Evolutionary conservation across 2,329 filamentous ascomycete genomes (phyloP).

Genomic region (Fusarium keratoplasticum): DNA sequence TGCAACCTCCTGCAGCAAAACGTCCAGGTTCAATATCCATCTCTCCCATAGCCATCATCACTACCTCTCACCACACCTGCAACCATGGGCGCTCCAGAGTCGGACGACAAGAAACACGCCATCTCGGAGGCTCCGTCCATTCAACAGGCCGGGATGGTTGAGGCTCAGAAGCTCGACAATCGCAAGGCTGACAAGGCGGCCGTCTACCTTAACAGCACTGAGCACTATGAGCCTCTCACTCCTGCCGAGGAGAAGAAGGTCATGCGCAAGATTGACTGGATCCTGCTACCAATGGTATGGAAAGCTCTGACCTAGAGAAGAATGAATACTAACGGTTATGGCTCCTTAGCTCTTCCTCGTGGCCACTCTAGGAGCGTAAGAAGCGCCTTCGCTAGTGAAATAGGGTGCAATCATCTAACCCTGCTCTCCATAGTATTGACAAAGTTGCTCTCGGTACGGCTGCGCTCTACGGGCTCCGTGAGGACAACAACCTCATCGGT

Average conservation of each 20-base stretch:
- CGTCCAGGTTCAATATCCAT: not conserved
- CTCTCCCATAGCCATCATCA: not conserved
- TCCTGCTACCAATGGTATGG: not conserved
- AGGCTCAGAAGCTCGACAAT: slow-evolving; percentile 6
- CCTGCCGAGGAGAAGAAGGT: slow-evolving; percentile 13
- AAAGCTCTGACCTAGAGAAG: not conserved
- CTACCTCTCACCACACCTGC: not conserved
- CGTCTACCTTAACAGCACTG: slow-evolving; percentile 2
- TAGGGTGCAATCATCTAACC: not conserved
- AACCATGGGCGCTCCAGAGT: not conserved
- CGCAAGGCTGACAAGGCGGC: slow-evolving; percentile 7
- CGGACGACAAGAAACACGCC: slow-evolving; percentile 4
- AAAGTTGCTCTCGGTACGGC: slow-evolving; percentile 14
- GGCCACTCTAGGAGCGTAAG: slow-evolving; percentile 12
- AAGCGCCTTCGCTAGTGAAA: not conserved
- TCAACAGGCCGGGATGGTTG: not conserved
- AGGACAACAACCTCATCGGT: slow-evolving; percentile 16
- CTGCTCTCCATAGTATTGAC: not conserved
- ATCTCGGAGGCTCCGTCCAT: not conserved
- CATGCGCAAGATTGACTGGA: slow-evolving; percentile 2
- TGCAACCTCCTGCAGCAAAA: not conserved
- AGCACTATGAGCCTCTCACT: slow-evolving; percentile 4
- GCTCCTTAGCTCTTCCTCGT: slow-evolving; percentile 2
- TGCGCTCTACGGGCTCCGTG: slow-evolving; percentile 11
- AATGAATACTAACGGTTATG: not conserved